A percentile compares a stretch with the other conserved stretches of the same genome.
These are phyloP conservation scores for Trichoderma sp. DNA, from an alignment of 2,329 filamentous ascomycete species.

Conservation along the genomic window DNA sequence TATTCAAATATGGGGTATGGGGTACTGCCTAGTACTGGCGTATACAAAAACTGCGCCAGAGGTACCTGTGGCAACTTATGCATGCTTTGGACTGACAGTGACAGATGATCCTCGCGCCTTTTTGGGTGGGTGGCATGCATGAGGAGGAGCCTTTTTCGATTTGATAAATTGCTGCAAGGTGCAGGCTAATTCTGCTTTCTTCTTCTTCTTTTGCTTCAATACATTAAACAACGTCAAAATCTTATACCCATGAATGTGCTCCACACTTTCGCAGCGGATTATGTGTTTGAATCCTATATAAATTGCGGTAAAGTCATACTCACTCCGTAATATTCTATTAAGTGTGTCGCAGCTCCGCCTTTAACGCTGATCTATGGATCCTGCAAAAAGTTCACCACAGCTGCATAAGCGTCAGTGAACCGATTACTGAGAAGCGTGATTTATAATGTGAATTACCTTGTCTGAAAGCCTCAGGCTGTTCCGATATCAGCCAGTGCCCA, in stretches of 20 bases:
- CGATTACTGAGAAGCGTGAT: background rate
- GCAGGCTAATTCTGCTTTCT: background rate
- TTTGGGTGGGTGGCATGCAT: background rate
- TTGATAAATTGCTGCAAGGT: background rate
- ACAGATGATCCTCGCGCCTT: background rate
- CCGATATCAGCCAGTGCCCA: constrained; percentile 89
- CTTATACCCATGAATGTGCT: background rate
- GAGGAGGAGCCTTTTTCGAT: background rate
- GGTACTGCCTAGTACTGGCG: background rate
- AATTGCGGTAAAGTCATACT: background rate
- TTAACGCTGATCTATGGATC: constrained; percentile 2
- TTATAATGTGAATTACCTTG: constrained; percentile 52
- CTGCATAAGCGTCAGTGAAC: background rate
- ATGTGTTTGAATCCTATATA: background rate
- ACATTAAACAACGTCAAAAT: background rate
- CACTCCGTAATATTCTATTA: background rate
- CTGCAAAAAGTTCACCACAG: constrained; percentile 14
- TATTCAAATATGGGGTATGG: constrained; percentile 10
- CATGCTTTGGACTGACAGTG: background rate
- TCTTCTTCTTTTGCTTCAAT: background rate
- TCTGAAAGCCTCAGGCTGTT: constrained; percentile 78
- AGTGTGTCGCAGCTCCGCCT: background rate
- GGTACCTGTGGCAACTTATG: background rate
- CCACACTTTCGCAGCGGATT: background rate
- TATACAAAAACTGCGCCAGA: background rate